These are phyloP conservation scores for Westerdykella ornata DNA, from an alignment of 2,329 filamentous ascomycete genomes.

Conservation along the genomic window DNA sequence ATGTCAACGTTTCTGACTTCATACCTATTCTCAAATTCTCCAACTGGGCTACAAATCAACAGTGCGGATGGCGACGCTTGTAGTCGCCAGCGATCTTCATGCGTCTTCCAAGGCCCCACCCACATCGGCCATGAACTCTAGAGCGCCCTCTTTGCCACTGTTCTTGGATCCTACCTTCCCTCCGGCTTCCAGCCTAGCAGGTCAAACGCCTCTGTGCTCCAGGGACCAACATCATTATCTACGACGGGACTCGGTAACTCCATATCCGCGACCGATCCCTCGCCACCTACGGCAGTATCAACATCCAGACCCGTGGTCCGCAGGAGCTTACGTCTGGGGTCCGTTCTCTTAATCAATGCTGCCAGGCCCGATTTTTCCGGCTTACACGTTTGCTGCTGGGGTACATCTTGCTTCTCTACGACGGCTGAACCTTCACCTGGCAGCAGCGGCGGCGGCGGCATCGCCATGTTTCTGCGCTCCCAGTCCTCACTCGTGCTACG, in stretches of 20 bases:
- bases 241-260: constrained; percentile 35
- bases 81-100: background rate
- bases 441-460: constrained; percentile 1
- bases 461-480: constrained; percentile 21
- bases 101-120: background rate
- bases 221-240: constrained; percentile 54
- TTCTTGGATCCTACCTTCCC: constrained; percentile 5
- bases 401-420: background rate
- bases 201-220: constrained; percentile 64
- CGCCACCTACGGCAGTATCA: constrained; percentile 11
- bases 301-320: constrained; percentile 25
- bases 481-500: constrained; percentile 20
- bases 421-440: background rate
- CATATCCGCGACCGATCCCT: constrained; percentile 7
- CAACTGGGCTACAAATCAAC: background rate
- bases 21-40: background rate
- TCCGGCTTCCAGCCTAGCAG: constrained; percentile 56
- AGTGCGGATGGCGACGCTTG: background rate
- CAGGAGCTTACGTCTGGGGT: constrained; percentile 25
- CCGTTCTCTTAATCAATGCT: constrained; percentile 26
- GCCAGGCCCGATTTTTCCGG: constrained; percentile 16
- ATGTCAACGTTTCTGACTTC: too few relatives aligned
- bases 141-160: background rate
- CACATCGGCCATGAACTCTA: background rate
- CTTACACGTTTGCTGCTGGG: background rate